Conservation (phyloP, 2,329 filamentous ascomycete species). For the Teratosphaeria gauchensis region DNA sequence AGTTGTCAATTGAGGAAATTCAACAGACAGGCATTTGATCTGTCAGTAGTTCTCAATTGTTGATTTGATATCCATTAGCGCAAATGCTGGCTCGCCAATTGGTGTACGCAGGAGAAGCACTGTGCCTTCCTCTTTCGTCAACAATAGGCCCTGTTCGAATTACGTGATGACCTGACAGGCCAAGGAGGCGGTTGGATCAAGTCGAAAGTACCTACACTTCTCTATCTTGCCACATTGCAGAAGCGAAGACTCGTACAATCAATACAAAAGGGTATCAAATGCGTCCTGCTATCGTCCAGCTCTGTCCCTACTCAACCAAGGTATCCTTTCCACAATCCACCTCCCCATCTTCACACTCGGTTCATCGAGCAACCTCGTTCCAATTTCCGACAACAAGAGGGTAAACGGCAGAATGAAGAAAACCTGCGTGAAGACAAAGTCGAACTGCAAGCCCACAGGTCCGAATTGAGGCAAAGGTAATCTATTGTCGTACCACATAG, state of each 20-base stretch:
- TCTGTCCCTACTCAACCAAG: neutral
- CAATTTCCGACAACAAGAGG: conserved; percentile 48
- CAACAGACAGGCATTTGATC: neutral
- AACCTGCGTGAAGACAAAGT: conserved; percentile 48
- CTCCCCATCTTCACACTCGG: conserved; percentile 48
- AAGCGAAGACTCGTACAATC: too few species aligned
- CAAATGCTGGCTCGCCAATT: neutral
- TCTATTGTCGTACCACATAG: conserved; percentile 42
- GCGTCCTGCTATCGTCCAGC: neutral
- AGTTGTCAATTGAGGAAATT: neutral
- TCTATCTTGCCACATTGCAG: too few species aligned
- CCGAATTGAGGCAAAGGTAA: conserved; percentile 47
- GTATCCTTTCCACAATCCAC: conserved; percentile 38
- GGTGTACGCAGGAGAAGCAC: neutral
- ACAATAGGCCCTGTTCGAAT: neutral
- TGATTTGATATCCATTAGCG: neutral
- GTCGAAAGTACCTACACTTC: too few species aligned
- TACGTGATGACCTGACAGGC: neutral
- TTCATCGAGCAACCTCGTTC: conserved; percentile 47
- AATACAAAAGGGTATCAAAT: neutral
- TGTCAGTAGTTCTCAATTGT: neutral
- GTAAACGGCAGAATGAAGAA: conserved; percentile 42
- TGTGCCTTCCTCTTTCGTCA: neutral
- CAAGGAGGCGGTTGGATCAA: too few species aligned
- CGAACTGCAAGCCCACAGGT: conserved; percentile 41